These are phyloP conservation scores for Melanopsichium pennsylvanicum DNA, from an alignment of 1,284 basidiomycete genomes.

Conservation along the genomic window DNA sequence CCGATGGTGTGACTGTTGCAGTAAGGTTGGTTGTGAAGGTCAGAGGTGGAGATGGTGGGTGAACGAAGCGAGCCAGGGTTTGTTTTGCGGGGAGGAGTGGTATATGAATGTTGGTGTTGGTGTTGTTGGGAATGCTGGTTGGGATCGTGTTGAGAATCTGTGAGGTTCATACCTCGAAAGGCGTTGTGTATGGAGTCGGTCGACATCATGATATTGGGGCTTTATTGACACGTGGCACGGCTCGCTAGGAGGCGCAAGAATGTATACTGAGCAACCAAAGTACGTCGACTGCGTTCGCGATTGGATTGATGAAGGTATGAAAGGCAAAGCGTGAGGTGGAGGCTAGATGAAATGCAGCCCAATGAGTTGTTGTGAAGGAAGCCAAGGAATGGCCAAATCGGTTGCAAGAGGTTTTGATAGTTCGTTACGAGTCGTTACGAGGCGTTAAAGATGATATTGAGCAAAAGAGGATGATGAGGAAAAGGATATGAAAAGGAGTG, in stretches of 20 bases:
- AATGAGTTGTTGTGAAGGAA: too few relatives aligned
- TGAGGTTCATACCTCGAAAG: slow-evolving; percentile 32
- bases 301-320: too few relatives aligned
- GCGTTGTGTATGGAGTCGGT: slow-evolving; percentile 40
- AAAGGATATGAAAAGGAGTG: too few relatives aligned
- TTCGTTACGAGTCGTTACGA: slow-evolving; percentile 20
- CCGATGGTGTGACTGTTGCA: slow-evolving; percentile 8
- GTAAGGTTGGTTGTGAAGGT: slow-evolving; percentile 28
- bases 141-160: slow-evolving; percentile 31
- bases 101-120: slow-evolving; percentile 6
- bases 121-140: slow-evolving; percentile 22
- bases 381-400: too few relatives aligned
- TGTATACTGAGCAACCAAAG: too few relatives aligned
- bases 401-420: not conserved
- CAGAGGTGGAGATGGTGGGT: slow-evolving; percentile 22
- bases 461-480: not conserved
- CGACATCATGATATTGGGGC: slow-evolving; percentile 26
- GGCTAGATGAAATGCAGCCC: not conserved
- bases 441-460: not conserved
- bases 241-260: too few relatives aligned
- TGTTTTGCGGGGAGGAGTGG: slow-evolving; percentile 20
- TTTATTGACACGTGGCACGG: not conserved
- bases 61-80: slow-evolving; percentile 30
- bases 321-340: too few relatives aligned
- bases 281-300: too few relatives aligned